Percentiles rank a stretch among this genome's conserved stretches.
phyloP scores from a whole-genome alignment of 148 eudicot species.

The Rhododendron griersonianum region DNA sequence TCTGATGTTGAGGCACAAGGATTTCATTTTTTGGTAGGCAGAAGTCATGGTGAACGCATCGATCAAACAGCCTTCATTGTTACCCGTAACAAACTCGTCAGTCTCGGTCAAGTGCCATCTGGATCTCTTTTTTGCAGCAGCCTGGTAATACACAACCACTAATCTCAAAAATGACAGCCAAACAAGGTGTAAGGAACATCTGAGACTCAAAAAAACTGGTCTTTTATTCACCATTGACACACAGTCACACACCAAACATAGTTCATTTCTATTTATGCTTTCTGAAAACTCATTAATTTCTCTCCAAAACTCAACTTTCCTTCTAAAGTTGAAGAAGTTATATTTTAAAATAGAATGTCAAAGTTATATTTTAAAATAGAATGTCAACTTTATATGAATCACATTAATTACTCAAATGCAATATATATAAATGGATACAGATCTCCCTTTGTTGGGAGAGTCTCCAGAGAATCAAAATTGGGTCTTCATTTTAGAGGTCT shows the following conservation, averaged over 20 bases:
- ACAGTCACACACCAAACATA: not conserved
- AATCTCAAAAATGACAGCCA: not conserved
- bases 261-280: not conserved
- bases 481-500: not conserved
- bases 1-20: slow-evolving; percentile 72
- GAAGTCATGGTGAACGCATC: slow-evolving; percentile 62
- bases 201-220: not conserved
- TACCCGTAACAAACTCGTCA: slow-evolving; percentile 69
- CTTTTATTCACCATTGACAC: not conserved
- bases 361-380: not conserved
- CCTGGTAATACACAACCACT: slow-evolving; percentile 34
- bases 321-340: not conserved
- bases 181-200: not conserved
- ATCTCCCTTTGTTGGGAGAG: not conserved
- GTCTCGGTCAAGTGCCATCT: slow-evolving; percentile 83
- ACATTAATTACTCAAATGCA: not conserved
- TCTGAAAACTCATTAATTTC: not conserved
- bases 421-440: not conserved
- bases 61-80: slow-evolving; percentile 52
- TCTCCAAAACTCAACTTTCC: not conserved
- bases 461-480: not conserved
- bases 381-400: not conserved
- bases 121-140: slow-evolving; percentile 89
- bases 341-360: not conserved
- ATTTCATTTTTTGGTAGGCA: slow-evolving; percentile 89